phyloP scores from a whole-genome alignment of 2,329 filamentous ascomycete genomes.

The Cadophora sp. region DNA sequence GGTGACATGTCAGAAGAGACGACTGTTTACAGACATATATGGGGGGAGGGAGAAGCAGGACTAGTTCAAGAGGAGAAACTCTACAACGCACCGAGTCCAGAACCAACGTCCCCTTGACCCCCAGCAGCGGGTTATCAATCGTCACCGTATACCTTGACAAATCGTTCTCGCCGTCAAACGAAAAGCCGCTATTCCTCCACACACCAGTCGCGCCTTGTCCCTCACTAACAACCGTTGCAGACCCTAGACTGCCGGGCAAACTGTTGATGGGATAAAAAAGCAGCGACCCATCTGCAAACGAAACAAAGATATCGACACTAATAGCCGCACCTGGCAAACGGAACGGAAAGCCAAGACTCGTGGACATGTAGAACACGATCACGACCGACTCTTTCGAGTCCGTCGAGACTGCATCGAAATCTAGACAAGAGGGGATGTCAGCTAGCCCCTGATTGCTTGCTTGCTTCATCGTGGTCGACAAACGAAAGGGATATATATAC shows the following conservation, averaged over 20 bases:
- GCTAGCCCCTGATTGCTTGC: not conserved
- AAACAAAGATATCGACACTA: conserved; percentile 24
- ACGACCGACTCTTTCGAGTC: conserved; percentile 42
- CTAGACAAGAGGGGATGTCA: not conserved
- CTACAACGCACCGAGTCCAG: conserved; percentile 17
- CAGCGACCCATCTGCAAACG: conserved; percentile 31
- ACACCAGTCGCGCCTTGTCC: conserved; percentile 30
- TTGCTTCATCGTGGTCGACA: not conserved
- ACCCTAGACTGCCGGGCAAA: not conserved
- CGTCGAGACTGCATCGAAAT: conserved; percentile 48
- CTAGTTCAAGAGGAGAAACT: not conserved
- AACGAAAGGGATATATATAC: not conserved
- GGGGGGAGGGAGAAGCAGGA: not conserved
- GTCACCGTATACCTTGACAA: conserved; percentile 28
- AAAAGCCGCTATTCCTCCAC: conserved; percentile 27
- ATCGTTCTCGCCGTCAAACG: conserved; percentile 30
- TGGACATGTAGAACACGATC: conserved; percentile 46
- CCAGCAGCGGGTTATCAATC: conserved; percentile 28
- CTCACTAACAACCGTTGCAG: conserved; percentile 26
- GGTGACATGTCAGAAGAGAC: not conserved
- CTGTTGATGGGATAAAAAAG: conserved; percentile 14
- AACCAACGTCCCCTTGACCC: conserved; percentile 28
- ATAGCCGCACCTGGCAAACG: conserved; percentile 7
- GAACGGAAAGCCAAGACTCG: conserved; percentile 48
- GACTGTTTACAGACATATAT: not conserved